Evolutionary conservation across 129 eudicot species (phyloP), one percentile per base, ranked within the genome.

Genomic region (Centaurea solstitialis): DNA sequence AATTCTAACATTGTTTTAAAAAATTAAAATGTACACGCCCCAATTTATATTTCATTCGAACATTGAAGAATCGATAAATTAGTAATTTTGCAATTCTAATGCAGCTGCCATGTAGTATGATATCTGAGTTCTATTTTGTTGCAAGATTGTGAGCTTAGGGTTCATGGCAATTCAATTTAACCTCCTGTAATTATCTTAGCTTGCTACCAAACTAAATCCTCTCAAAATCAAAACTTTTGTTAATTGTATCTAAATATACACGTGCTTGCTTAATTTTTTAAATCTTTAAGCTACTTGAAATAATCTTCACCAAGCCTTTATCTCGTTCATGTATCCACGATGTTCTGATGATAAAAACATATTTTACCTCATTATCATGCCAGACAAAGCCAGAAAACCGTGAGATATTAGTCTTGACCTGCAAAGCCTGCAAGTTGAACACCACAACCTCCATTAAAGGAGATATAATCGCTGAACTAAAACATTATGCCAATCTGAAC

Each of bases 311-410:
- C 30, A 7, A 64, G 68, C 15, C 68, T 64, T 62, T 47, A 45
- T 30, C 23, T 74, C 23, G 50, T 40, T 45, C 40, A 13, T 74
- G 24, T 24, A 72, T 72, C 72, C n/a, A 23, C 22, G 71, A 70
- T 70, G 76, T 69, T 76, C 69, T 53, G 73, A 17, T 35, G 22
- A 22, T 35, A 69, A 75, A 70, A 76, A 57, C 64, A 35, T 45
- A 15, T 38, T 40, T 79, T 88, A 96, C 99, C 97, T 93, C 99
- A 83, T 93, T 88, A 11, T 83, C 95, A 80, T 81, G 87, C 93
- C 95, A 93, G 13, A 88, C 97, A 87, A 91, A 96, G 70, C 99
- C 99, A 83, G 99, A 96, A 88, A 93, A 96, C 82, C 84, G 88
- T 68, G 89, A 91, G 53, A 96, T 88, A 77, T 96, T 89, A 57